Conservation (phyloP, 164 flowering plant species). For the Pachysandra terminalis region DNA sequence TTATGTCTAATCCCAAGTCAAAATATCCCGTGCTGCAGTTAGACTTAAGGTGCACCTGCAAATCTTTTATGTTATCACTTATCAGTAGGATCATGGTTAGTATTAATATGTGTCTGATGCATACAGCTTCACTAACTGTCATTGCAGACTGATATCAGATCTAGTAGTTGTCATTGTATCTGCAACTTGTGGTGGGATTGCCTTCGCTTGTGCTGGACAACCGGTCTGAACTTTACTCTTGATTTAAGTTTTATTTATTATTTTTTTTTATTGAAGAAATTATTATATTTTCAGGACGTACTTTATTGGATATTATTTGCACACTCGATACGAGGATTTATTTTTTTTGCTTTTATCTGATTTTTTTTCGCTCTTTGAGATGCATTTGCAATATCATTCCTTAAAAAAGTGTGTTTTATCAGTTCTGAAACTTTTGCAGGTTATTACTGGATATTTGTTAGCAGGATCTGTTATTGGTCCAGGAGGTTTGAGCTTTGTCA, state of each 20-base stretch:
- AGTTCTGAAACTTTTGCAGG: slow-evolving; percentile 43
- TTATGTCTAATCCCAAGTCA: slow-evolving; percentile 85
- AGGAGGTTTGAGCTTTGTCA: slow-evolving; percentile 86
- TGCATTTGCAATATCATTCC: too few relatives aligned
- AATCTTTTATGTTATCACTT: neutral
- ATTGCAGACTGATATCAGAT: slow-evolving; percentile 84
- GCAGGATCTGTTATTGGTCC: slow-evolving; percentile 98
- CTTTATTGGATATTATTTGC: neutral
- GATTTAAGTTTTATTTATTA: slow-evolving; percentile 11
- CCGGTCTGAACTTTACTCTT: slow-evolving; percentile 53
- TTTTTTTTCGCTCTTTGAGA: too few relatives aligned
- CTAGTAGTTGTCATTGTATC: slow-evolving; percentile 91
- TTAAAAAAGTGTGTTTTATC: neutral
- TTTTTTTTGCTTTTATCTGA: neutral
- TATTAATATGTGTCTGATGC: slow-evolving; percentile 5
- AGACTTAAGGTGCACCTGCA: slow-evolving; percentile 59
- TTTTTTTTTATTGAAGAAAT: slow-evolving; percentile 4
- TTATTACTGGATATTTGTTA: slow-evolving; percentile 93
- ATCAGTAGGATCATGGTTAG: neutral
- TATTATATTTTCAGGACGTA: neutral
- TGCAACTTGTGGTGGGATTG: slow-evolving; percentile 98
- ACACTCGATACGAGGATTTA: neutral
- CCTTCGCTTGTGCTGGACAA: slow-evolving; percentile 97
- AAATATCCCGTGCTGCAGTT: slow-evolving; percentile 84
- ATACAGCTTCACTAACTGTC: slow-evolving; percentile 5